Base-by-base conservation (phyloP, 768 basidiomycete species). In the Rhodotorula diobovata region DNA sequence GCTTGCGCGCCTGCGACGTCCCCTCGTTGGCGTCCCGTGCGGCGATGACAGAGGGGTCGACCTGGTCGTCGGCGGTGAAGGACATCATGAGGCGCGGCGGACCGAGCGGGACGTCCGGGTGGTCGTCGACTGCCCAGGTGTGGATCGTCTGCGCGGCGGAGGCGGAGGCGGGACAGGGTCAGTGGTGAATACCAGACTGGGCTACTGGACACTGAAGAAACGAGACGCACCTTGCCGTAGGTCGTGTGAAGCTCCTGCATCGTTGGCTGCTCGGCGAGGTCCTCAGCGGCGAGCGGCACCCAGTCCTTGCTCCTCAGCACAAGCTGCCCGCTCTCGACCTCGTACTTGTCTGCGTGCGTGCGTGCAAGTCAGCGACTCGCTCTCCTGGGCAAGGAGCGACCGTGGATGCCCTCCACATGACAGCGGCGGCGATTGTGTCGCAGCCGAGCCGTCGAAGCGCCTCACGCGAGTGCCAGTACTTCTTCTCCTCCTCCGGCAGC, bases 11-110 rank as follows among this genome's bases (percentile, higher is more conserved):
- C 30, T 59, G 34, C 2, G 82, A 81, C 35, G 78, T 77, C 30
- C 82, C 80, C 11, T 81, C 81, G n/a, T 76, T 70, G 57, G 75
- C 74, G 58, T 78, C 71, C 61, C 50, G 35, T 35, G 55, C 37
- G 3, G n/a, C 23, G 62, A 85, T 54, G 32, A 79, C 55, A 39
- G 77, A 69, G 66, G 78, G 61, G 25, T 80, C 79, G 60, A 80
- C 75, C 56, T 84, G 81, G 12, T 78, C 78, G 60, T 83, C 81
- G 3, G 63, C 75, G 18, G 83, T 83, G 73, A 81, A 82, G 32
- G 81, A 79, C 81, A 84, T 82, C 85, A 85, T 84, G 57, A 85
- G 79, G 50, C 80, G 77, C 4, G 84, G 85, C 2, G 83, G 84
- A 28, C 84, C 84, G 53, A 85, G 63, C 1, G 71, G 71, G 23